Evolutionary conservation across 2,329 filamentous ascomycete species (phyloP), one percentile per base, ranked within the genome.

Genomic region (Trichoderma semiorbis): DNA sequence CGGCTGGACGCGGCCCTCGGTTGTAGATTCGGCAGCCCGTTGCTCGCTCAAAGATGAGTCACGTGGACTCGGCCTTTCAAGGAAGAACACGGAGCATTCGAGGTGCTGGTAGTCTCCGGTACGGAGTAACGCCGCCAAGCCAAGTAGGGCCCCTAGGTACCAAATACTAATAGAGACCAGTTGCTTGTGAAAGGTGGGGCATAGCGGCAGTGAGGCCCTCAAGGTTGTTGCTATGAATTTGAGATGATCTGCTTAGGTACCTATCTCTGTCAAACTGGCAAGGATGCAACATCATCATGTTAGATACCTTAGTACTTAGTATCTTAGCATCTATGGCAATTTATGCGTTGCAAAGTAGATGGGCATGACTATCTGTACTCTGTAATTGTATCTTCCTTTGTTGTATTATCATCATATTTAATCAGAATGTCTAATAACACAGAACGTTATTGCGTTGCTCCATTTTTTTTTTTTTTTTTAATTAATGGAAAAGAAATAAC

Each of bases 1-100:
- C 67, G 67, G 67, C 57, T 69, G 67, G 67, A 69, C 21, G 57
- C 67, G 67, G 67, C 67, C 67, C 67, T 69, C 67, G 67, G 67
- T 58, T 69, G 67, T 69, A 69, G 57, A 61, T 21, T 69, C 57
- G 57, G 67, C 67, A 26, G 55, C 39, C 39, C 36, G 36, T 39
- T 36, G 66, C 55, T 60, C 3, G 28, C 26, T 62, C 18, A n/a
- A 34, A 18, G 39, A 36, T 18, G 26, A 53, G 67, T 69, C 67
- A 69, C 67, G 67, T 69, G 67, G 16, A 61, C n/a, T 16, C 28
- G 26, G 24, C 21, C 18, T 24, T 8, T n/a, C 7, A 24, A 58
- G 50, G 64, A 58, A 58, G 50, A 30, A 58, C 8, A 30, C 50
- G 34, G 64, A 58, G 34, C n/a, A 6, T 6, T 50, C 11, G n/a